phyloP scores from a whole-genome alignment of 2,329 filamentous ascomycete genomes.

The Acephala macrosclerotiorum region DNA sequence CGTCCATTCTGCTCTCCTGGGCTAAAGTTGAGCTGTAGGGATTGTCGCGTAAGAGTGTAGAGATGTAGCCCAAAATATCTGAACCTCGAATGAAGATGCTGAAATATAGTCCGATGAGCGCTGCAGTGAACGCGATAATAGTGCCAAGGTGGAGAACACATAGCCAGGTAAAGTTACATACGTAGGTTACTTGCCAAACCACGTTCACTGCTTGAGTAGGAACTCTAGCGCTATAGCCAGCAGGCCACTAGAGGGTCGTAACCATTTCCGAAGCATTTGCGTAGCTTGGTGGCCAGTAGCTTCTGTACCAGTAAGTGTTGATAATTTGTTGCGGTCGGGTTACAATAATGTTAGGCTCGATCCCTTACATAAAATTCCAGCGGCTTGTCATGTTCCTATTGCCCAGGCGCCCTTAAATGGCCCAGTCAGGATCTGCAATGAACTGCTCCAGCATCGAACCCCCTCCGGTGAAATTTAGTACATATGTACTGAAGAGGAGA shows the following conservation, averaged over 20 bases:
- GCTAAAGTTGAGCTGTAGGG: not conserved
- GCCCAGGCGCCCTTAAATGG: not conserved
- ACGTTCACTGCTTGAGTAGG: not conserved
- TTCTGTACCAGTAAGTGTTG: not conserved
- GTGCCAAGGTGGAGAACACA: not conserved
- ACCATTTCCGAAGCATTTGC: not conserved
- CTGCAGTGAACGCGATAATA: not conserved
- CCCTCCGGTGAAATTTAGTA: not conserved
- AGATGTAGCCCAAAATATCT: not conserved
- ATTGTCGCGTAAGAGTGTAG: not conserved
- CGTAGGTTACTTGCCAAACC: not conserved
- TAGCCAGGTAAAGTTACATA: not conserved
- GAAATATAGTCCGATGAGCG: not conserved
- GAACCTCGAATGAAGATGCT: not conserved
- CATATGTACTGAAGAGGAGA: not conserved
- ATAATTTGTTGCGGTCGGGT: not conserved
- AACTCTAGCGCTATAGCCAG: not conserved
- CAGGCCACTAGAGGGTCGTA: too few relatives aligned
- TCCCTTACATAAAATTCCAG: not conserved
- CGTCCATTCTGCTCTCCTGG: not conserved
- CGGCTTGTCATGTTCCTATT: too few relatives aligned
- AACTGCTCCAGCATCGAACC: not conserved
- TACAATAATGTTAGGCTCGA: not conserved
- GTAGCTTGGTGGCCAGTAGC: not conserved
- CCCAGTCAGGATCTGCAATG: not conserved